phyloP scores from a whole-genome alignment of 163 green algal genomes.

The Prototheca stagnorum region DNA sequence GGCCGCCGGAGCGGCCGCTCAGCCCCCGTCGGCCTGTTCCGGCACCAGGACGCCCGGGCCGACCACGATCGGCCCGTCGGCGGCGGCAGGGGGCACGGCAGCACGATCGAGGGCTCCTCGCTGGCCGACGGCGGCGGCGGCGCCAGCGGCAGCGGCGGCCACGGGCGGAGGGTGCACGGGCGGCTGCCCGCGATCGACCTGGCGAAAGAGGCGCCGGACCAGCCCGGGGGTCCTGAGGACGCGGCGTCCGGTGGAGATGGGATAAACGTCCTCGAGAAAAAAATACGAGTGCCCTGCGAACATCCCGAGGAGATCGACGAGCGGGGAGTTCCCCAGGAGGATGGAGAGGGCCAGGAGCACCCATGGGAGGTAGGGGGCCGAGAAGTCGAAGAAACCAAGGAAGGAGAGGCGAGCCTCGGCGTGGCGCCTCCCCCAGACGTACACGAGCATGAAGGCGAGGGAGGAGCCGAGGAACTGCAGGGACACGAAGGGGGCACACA shows the following conservation, averaged over 20 bases:
- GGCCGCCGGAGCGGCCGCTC: too few relatives aligned
- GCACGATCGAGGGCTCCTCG: too few relatives aligned
- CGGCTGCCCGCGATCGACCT: too few relatives aligned
- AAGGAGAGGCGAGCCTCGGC: conserved; percentile 85
- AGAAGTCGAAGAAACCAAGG: conserved; percentile 96
- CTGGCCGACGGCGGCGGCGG: too few relatives aligned
- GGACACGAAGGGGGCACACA: conserved; percentile 70
- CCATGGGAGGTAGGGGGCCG: conserved; percentile 93
- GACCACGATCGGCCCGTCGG: too few relatives aligned
- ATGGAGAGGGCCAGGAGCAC: conserved; percentile 86
- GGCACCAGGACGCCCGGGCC: too few relatives aligned
- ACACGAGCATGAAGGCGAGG: conserved; percentile 98
- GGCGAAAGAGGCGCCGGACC: conserved; percentile 52
- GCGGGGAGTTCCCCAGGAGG: conserved; percentile 69
- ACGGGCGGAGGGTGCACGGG: too few relatives aligned
- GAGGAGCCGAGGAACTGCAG: conserved; percentile 86
- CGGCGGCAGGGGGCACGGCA: too few relatives aligned
- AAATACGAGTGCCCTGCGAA: conserved; percentile 83
- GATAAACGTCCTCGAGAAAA: conserved; percentile 96
- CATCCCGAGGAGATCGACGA: conserved; percentile 73
- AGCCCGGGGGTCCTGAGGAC: conserved; percentile 65
- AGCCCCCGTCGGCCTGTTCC: background rate
- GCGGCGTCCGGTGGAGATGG: conserved; percentile 55
- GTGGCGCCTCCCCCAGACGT: conserved; percentile 90
- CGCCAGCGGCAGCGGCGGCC: too few relatives aligned